phyloP scores from a whole-genome alignment of 2,329 filamentous ascomycete species.

The Clarireedia monteithiana region DNA sequence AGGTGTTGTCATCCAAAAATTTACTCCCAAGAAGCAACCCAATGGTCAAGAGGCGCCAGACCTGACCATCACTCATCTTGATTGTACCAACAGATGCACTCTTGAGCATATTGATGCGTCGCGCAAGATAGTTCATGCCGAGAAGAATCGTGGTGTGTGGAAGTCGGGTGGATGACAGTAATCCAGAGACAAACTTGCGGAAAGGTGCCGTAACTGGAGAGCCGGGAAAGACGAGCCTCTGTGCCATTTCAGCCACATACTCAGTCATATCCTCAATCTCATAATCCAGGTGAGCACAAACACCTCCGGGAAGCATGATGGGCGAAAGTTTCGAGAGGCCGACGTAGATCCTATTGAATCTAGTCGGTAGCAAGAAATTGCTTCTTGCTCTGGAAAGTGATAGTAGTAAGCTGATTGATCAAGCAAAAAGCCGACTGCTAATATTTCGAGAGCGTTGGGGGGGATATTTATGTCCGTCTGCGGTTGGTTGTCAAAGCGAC shows the following conservation, averaged over 20 bases:
- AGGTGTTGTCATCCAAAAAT: slow-evolving; percentile 71
- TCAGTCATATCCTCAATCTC: slow-evolving; percentile 73
- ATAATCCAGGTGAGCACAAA: slow-evolving; percentile 68
- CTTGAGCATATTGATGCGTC: slow-evolving; percentile 53
- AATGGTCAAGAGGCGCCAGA: slow-evolving; percentile 64
- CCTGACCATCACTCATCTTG: slow-evolving; percentile 43
- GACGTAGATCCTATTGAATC: slow-evolving; percentile 26
- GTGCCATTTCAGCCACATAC: slow-evolving; percentile 66
- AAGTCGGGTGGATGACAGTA: slow-evolving; percentile 63
- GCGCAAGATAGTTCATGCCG: slow-evolving; percentile 61
- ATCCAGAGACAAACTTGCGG: slow-evolving; percentile 66
- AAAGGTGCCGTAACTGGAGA: slow-evolving; percentile 54
- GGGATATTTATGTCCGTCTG: slow-evolving; percentile 11
- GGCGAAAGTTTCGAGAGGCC: slow-evolving; percentile 16
- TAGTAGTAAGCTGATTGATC: not conserved
- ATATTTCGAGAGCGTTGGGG: slow-evolving; percentile 9
- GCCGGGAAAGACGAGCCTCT: slow-evolving; percentile 57
- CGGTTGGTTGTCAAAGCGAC: slow-evolving; percentile 7
- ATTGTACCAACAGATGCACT: slow-evolving; percentile 26
- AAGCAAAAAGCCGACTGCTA: slow-evolving; percentile 1
- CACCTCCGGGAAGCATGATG: slow-evolving; percentile 45
- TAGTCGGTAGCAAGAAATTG: slow-evolving; percentile 24
- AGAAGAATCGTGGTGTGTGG: slow-evolving; percentile 66
- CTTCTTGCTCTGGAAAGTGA: slow-evolving; percentile 17
- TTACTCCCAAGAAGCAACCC: slow-evolving; percentile 65